Percentiles rank a stretch among this genome's conserved stretches.
Evolutionary conservation across 306 rosid species (phyloP).

Genomic region (Acmispon strigosus): DNA sequence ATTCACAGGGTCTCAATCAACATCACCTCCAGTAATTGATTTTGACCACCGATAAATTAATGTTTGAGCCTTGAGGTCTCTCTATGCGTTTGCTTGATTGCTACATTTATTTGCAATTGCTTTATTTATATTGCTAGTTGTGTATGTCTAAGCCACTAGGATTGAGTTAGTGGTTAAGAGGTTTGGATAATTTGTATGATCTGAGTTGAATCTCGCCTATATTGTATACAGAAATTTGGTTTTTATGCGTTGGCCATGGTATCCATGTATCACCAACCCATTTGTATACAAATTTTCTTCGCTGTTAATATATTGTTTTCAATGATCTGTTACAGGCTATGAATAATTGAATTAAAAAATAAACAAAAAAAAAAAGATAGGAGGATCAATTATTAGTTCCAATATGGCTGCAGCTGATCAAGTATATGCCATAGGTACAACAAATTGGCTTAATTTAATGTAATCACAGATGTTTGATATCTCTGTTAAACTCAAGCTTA

Average conservation of each 20-base stretch:
- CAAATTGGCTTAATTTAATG: not conserved
- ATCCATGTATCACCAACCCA: not conserved
- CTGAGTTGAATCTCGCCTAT: too few relatives aligned
- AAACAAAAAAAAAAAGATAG: not conserved
- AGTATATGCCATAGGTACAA: not conserved
- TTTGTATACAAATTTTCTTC: not conserved
- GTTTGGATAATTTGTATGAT: too few relatives aligned
- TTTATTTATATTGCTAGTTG: too few relatives aligned
- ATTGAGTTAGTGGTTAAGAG: too few relatives aligned
- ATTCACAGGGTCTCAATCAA: not conserved
- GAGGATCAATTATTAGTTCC: conserved; percentile 18
- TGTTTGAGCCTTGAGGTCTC: too few relatives aligned
- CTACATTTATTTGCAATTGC: too few relatives aligned
- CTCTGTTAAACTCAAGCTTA: not conserved
- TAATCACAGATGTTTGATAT: not conserved
- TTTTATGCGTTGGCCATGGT: not conserved
- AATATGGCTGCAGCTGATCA: conserved; percentile 20
- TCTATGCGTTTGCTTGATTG: too few relatives aligned
- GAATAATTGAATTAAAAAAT: not conserved
- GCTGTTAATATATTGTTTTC: not conserved
- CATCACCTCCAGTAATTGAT: not conserved
- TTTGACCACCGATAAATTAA: not conserved
- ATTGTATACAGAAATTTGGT: not conserved
- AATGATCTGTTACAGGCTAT: not conserved
- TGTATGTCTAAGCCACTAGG: too few relatives aligned